Conservation (phyloP, 2,329 filamentous ascomycete species). For the Penicillium paneum region DNA sequence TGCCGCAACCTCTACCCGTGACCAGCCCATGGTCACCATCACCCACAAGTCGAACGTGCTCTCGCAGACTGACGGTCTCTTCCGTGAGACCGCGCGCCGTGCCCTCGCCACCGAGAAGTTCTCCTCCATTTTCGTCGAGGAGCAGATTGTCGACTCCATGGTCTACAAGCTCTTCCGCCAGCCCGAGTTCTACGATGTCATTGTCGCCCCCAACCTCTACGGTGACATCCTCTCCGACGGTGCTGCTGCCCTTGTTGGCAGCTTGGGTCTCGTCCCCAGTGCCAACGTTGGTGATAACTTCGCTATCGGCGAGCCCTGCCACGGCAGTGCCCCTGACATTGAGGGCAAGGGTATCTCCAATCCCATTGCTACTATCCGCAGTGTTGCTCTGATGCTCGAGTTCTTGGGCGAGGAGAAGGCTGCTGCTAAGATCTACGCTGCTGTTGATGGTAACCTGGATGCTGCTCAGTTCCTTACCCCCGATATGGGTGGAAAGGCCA, state of each 20-base stretch:
- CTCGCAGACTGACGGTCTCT: conserved; percentile 92
- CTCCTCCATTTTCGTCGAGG: conserved; percentile 68
- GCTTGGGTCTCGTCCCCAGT: conserved; percentile 84
- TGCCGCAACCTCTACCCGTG: conserved; percentile 52
- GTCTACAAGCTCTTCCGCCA: conserved; percentile 99
- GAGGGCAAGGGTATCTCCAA: conserved; percentile 91
- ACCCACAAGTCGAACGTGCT: conserved; percentile 99
- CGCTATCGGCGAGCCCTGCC: conserved; percentile 96
- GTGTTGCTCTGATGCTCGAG: conserved; percentile 91
- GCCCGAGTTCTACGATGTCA: conserved; percentile 91
- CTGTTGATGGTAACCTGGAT: conserved; percentile 84
- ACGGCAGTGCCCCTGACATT: conserved; percentile 94
- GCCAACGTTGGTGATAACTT: conserved; percentile 94
- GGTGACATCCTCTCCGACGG: conserved; percentile 96
- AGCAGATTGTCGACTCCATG: conserved; percentile 99
- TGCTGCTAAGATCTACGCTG: conserved; percentile 83
- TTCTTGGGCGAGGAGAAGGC: conserved; percentile 85
- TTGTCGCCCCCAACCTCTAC: conserved; percentile 96
- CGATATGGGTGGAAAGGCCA: conserved; percentile 83
- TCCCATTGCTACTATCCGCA: conserved; percentile 90
- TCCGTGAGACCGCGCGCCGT: conserved; percentile 73
- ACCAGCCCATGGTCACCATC: conserved; percentile 77
- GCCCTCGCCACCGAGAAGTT: conserved; percentile 68
- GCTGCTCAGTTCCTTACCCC: conserved; percentile 80
- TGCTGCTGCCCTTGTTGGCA: conserved; percentile 88